Evolutionary conservation across 805 yeast species (phyloP).

Genomic region (Yamadazyma sp.): DNA sequence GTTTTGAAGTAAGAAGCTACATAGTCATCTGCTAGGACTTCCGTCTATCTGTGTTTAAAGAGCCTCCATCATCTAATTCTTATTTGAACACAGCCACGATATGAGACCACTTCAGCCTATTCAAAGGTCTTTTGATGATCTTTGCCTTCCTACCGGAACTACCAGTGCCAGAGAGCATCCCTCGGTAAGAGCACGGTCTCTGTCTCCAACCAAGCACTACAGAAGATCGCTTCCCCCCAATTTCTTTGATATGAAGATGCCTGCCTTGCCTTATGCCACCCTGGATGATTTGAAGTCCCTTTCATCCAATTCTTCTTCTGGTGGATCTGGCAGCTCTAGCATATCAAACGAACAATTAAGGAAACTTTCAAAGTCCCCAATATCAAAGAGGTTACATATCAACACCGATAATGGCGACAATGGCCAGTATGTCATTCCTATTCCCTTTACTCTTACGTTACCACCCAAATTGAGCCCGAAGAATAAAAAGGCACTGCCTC

Average conservation of each 20-base stretch:
- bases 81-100: too few species aligned
- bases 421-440: slow-evolving; percentile 37
- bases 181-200: slow-evolving; percentile 31
- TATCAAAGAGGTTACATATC: slow-evolving; percentile 38
- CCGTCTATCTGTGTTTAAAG: too few species aligned
- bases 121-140: slow-evolving; percentile 7
- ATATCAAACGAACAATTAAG: slow-evolving; percentile 13
- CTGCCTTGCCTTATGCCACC: slow-evolving; percentile 20
- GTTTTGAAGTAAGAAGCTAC: too few species aligned
- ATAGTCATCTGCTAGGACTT: too few species aligned
- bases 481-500: slow-evolving; percentile 17
- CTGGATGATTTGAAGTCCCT: slow-evolving; percentile 27
- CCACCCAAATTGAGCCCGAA: slow-evolving; percentile 41
- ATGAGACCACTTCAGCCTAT: slow-evolving; percentile 4
- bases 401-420: slow-evolving; percentile 19
- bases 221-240: slow-evolving; percentile 25
- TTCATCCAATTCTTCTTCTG: slow-evolving; percentile 21
- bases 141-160: slow-evolving; percentile 7
- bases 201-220: slow-evolving; percentile 35
- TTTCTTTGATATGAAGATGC: slow-evolving; percentile 22
- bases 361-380: slow-evolving; percentile 33
- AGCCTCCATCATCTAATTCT: background rate
- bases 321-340: slow-evolving; percentile 5
- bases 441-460: slow-evolving; percentile 40
- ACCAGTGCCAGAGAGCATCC: background rate